A percentile compares a stretch with the other conserved stretches of the same genome.
Evolutionary conservation across 805 yeast species (phyloP).

Genomic region (Pichia gijzeniarum): DNA sequence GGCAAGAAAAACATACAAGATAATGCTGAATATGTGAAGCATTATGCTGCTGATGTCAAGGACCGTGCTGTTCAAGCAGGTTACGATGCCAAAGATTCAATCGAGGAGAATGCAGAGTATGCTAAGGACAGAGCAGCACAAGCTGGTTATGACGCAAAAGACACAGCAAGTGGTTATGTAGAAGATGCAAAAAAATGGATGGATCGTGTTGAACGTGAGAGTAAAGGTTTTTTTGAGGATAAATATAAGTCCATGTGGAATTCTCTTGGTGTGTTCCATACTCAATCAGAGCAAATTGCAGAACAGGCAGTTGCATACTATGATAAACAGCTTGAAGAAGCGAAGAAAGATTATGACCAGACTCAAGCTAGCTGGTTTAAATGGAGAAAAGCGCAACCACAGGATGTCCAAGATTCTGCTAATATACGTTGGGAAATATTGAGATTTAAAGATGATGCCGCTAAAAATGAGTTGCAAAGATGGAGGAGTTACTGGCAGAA

Average conservation of each 20-base stretch:
- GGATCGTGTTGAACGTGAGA: not conserved
- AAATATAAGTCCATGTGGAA: slow-evolving; percentile 12
- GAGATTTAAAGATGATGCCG: slow-evolving; percentile 19
- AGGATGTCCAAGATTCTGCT: slow-evolving; percentile 26
- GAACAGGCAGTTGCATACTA: slow-evolving; percentile 22
- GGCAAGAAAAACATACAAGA: slow-evolving; percentile 22
- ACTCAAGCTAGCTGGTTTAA: slow-evolving; percentile 25
- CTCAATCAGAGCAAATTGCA: slow-evolving; percentile 21
- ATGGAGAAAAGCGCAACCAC: slow-evolving; percentile 27
- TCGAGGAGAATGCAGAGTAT: slow-evolving; percentile 5
- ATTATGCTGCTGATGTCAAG: slow-evolving; percentile 3
- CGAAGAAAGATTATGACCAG: slow-evolving; percentile 24
- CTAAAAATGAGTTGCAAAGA: slow-evolving; percentile 15
- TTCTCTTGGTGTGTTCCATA: slow-evolving; percentile 16
- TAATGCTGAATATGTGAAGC: slow-evolving; percentile 16
- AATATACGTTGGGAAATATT: slow-evolving; percentile 20
- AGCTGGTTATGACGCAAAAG: slow-evolving; percentile 2
- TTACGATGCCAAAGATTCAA: slow-evolving; percentile 1
- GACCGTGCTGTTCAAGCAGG: slow-evolving; percentile 7
- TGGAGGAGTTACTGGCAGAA: too few relatives aligned
- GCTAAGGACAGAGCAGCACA: slow-evolving; percentile 5
- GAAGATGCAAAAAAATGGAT: slow-evolving; percentile 2
- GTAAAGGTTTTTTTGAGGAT: slow-evolving; percentile 5
- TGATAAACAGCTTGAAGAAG: slow-evolving; percentile 20
- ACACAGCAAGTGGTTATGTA: not conserved